Base-by-base conservation (phyloP, 805 yeast species). In the Metahyphopichia silvanorum region DNA sequence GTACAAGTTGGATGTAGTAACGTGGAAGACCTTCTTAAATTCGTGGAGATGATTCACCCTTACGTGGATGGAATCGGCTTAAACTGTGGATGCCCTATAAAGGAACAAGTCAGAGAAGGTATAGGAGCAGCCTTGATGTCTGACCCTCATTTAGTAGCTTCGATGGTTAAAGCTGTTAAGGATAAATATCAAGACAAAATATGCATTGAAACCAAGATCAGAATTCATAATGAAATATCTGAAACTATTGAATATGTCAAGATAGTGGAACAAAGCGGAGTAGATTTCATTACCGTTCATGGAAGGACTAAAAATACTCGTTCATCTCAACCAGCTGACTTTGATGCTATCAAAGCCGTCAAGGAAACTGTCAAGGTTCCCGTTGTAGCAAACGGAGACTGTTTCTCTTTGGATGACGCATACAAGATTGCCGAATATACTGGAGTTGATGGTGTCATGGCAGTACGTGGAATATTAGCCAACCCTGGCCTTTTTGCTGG, bases 371-470 rank as follows among this genome's bases (percentile, higher is more conserved):
- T 69, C 1, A 51, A 44, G 3, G 77, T 82, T 1, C 98, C 97
- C 0, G 88, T 93, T 1, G 82, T 93, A n/a, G 96, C 98, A 2
- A 93, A 93, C 51, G 98, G 98, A n/a, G 98, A 93, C 57, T 89
- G 95, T 49, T 83, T 83, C 49, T 52, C 73, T 0, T 59, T 78
- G 16, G 62, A 67, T 12, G 96, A 87, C 52, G 81, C 84, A n/a
- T 47, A 63, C 26, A 51, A 55, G 13, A 89, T 91, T 17, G 76
- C 77, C 0, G 61, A 72, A 9, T 53, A 54, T 32, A 88, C 98
- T 0, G 82, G 83, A 1, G 87, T 78, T 25, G 93, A 86, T 53
- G 98, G 98, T 6, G 84, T 93, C 6, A 93, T 93, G 98, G 82
- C 97, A 2, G 98, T 86, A 1, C 65, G 98, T 40, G 98, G 98